Base-by-base conservation (phyloP, 805 yeast genomes). In the Metschnikowia picachoensis region DNA sequence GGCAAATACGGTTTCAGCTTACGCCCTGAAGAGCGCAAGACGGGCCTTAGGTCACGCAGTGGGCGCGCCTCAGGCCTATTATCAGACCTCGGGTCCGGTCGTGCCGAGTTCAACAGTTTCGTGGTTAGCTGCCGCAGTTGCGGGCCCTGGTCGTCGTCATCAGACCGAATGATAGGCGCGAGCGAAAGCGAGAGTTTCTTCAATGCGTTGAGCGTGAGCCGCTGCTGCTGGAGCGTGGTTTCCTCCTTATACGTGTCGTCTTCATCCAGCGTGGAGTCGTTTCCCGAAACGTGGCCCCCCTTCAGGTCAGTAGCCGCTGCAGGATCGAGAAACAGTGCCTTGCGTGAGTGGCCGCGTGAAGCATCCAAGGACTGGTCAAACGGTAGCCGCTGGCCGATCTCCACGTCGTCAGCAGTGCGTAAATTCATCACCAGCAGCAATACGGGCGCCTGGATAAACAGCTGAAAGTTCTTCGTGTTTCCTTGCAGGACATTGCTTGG, bases 371-470 rank as follows among this genome's bases (percentile, higher is more conserved):
- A 20, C 51, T 64, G 64, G 38, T 62, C 59, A 43, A 72, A 72
- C 7, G 76, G 76, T 17, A 67, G 52, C 46, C 66, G 69, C 44
- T 67, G 66, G 20, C 77, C 77, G n/a, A 72, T 72, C 41, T 64
- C 68, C 6, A 63, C 51, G 30, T 68, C 68, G 37, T 68, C 68
- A 16, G 52, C 56, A n/a, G 46, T 48, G 31, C 61, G 66, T 36
- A 62, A 54, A 40, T 63, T 67, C 15, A 70, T 49, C 35, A 68
- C 66, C 46, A 68, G 61, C 34, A 72, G 67, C 37, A 72, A 57
- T 4, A 70, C 76, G 1, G 77, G 77, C 1, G 76, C 77, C 56
- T 72, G 77, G 44, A 72, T 72, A 47, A 68, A 71, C 17, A 72
- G 65, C 58, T 72, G 77, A 58, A 70, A 69, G 56, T 72, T 67